Base-by-base conservation (phyloP, 768 basidiomycete species). In the Myochromella boudieri region DNA sequence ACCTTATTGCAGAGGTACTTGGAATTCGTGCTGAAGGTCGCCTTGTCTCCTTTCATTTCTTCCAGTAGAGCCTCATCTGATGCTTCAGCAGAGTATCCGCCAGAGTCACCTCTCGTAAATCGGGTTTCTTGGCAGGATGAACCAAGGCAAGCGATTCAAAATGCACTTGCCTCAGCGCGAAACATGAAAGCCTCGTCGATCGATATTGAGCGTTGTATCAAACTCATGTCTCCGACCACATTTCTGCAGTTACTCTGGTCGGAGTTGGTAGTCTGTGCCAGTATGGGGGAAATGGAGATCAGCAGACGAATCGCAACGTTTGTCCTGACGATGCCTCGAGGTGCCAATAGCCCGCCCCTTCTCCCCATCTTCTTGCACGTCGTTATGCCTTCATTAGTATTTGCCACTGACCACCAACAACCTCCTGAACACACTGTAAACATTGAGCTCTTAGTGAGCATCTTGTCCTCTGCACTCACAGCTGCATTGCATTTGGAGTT, bases 321-420 rank as follows among this genome's bases (percentile, higher is more conserved):
- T 61, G 75, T 82, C 29, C 71, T 91, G 29, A 77, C 82, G 22
- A 79, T 72, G 51, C 87, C 87, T 32, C 80, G 78, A 18, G 66
- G 70, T 15, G 61, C 76, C 7, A 59, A 55, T 37, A 61, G 63
- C 1, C 82, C 84, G 1, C 87, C 87, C 1, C 71, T 91, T 5
- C 69, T 92, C 17, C 87, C 87, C 0, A 74, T 87, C 22, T 91
- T 91, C 62, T 58, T 89, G 51, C 80, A 87, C 60, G 68, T 78
- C 46, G 64, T 85, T n/a, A 61, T 87, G 11, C 89, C 88, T 2
- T 68, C 73, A 14, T 59, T 91, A 37, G 75, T 91, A 44, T 61
- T 68, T 6, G 55, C 59, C 14, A 76, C 85, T 40, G 87, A 91
- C 58, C 68, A 67, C 4, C 74, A 78, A 55, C 70, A 68, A 44